Base-by-base conservation (phyloP, 176 grass and related monocot species). In the Ananas comosus region DNA sequence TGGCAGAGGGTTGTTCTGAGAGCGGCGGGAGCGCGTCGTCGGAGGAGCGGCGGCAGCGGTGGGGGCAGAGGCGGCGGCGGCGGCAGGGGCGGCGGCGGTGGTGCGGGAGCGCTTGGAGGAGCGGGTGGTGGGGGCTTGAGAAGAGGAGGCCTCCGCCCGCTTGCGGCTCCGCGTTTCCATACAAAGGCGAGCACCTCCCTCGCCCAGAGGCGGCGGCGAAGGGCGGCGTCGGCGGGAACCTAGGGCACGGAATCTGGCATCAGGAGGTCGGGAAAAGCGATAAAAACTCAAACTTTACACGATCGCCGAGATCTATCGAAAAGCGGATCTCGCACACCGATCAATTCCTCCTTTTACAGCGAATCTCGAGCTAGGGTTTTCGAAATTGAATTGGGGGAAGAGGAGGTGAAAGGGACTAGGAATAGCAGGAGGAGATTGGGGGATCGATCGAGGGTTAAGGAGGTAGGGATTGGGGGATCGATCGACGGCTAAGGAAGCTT, bases 101-200 rank as follows among this genome's bases (percentile, higher is more conserved):
- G 64, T 70, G 79, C 80, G 81, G 70, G 85, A 65, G 72, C 72
- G 71, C 29, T 79, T 85, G 21, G 83, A 69, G 47, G 67, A 48
- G 51, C 76, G 70, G 72, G 65, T 70, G 61, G 82, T 64, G 67
- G 83, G 72, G 69, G 78, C 61, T 70, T 80, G 83, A 90, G 91
- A 96, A 90, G 84, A 88, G 73, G 91, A 90, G 78, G 91, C 87
- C 87, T 87, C 87, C 91, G 91, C 91, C 84, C 91, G 84, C 87
- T 96, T 96, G 84, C 91, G 81, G 84, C 91, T 96, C 67, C 91
- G 87, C 79, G 91, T 96, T 96, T 96, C 91, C 91, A 96, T 96
- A 90, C 91, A 90, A 86, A 72, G 68, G 64, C 33, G 51, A 23
- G 28, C 68, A n/a, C 65, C 82, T 74, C 70, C 76, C 71, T 85